Evolutionary conservation across 176 grass and related monocot genomes (phyloP).

Genomic region (Phragmites australis): DNA sequence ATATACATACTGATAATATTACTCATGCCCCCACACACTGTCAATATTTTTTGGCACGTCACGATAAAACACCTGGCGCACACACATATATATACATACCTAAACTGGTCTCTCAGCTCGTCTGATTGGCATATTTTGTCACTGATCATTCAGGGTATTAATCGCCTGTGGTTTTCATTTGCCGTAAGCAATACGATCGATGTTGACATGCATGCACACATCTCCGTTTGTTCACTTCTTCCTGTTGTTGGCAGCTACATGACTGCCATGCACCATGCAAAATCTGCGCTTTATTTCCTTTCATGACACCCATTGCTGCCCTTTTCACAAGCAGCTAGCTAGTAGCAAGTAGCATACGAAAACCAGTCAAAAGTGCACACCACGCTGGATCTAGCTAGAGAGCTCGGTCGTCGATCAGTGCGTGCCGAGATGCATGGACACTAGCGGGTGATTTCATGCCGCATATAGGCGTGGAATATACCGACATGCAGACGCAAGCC

Average conservation of each 20-base stretch:
- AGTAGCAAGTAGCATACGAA: background rate
- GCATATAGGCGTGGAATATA: constrained; percentile 31
- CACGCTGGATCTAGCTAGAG: background rate
- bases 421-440: background rate
- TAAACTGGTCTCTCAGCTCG: background rate
- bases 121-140: constrained; percentile 21
- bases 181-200: background rate
- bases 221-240: background rate
- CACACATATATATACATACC: background rate
- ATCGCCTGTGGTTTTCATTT: background rate
- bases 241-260: background rate
- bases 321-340: constrained; percentile 10
- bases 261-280: background rate
- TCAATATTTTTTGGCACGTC: background rate
- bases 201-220: constrained; percentile 14
- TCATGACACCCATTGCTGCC: background rate
- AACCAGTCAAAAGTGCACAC: constrained; percentile 8
- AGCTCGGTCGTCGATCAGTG: no score
- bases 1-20: no score
- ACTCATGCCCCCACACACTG: no score
- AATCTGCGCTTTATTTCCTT: background rate
- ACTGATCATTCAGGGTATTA: background rate
- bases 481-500: constrained; percentile 29
- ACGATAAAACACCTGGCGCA: background rate
- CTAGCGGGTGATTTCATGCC: background rate